Percentiles rank a stretch among this genome's conserved stretches.
Evolutionary conservation across 768 basidiomycete genomes (phyloP).

Genomic region (Flagelloscypha sp.): DNA sequence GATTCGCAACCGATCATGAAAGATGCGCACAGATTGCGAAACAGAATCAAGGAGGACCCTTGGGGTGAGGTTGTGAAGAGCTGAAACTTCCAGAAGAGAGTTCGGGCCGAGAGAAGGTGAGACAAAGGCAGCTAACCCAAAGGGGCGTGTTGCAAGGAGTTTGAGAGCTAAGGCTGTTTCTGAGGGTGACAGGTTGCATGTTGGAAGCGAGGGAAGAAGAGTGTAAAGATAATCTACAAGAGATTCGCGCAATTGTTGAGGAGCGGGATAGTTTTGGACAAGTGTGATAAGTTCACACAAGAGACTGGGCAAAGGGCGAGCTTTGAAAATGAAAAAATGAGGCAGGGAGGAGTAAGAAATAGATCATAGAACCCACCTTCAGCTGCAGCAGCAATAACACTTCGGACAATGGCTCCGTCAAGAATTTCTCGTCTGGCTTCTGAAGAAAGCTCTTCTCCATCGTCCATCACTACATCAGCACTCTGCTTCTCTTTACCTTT

Average conservation of each 20-base stretch:
- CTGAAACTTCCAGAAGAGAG: too few relatives aligned
- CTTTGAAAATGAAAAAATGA: slow-evolving; percentile 18
- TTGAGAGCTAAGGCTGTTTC: slow-evolving; percentile 28
- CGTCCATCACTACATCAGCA: slow-evolving; percentile 20
- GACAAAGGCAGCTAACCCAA: too few relatives aligned
- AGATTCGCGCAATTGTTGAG: slow-evolving; percentile 26
- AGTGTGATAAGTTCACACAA: slow-evolving; percentile 34
- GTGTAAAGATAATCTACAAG: slow-evolving; percentile 38
- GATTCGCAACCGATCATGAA: too few relatives aligned
- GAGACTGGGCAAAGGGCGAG: slow-evolving; percentile 31
- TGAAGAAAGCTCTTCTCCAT: slow-evolving; percentile 38
- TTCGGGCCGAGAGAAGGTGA: too few relatives aligned
- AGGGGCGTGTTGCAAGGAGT: slow-evolving; percentile 28
- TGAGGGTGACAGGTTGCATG: slow-evolving; percentile 24
- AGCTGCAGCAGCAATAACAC: slow-evolving; percentile 66
- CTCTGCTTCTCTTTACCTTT: slow-evolving; percentile 22
- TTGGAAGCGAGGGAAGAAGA: too few relatives aligned
- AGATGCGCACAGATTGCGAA: too few relatives aligned
- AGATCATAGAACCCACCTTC: slow-evolving; percentile 44
- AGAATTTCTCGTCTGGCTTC: slow-evolving; percentile 60
- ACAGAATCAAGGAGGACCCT: too few relatives aligned
- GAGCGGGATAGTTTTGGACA: slow-evolving; percentile 34
- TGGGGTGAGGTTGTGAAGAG: too few relatives aligned
- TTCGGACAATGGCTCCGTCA: slow-evolving; percentile 71
- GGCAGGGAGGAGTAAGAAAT: slow-evolving; percentile 10